Percentiles rank a stretch among this genome's conserved stretches.
phyloP scores from a whole-genome alignment of 2,329 filamentous ascomycete species.

The Septoria linicola region DNA sequence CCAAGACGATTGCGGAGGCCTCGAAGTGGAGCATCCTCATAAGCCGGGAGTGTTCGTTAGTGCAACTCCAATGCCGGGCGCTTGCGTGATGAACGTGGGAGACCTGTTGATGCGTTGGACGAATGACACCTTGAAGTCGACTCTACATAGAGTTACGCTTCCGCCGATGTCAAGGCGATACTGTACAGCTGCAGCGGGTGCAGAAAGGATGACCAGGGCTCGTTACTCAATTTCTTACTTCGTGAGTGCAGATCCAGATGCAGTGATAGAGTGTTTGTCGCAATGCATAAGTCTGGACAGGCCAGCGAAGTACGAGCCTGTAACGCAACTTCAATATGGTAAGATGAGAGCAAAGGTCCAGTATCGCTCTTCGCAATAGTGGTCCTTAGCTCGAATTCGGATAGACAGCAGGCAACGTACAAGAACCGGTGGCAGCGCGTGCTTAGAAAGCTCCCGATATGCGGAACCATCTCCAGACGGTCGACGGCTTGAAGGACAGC shows the following conservation, averaged over 20 bases:
- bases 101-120: constrained; percentile 44
- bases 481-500: too few relatives aligned
- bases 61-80: constrained; percentile 35
- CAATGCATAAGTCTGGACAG: constrained; percentile 34
- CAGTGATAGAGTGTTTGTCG: constrained; percentile 43
- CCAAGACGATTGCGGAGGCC: constrained; percentile 44
- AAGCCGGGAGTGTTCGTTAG: constrained; percentile 33
- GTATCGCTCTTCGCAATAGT: too few relatives aligned
- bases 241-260: constrained; percentile 40
- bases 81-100: constrained; percentile 43
- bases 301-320: constrained; percentile 42
- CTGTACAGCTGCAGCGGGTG: constrained; percentile 14
- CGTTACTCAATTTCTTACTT: constrained; percentile 47
- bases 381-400: too few relatives aligned
- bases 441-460: too few relatives aligned
- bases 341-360: constrained; percentile 33
- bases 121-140: constrained; percentile 37
- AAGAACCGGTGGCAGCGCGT: too few relatives aligned
- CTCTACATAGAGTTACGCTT: constrained; percentile 42
- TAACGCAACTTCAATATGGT: constrained; percentile 42
- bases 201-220: constrained; percentile 26
- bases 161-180: constrained; percentile 30
- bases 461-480: too few relatives aligned
- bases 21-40: constrained; percentile 41
- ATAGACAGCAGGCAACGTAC: too few relatives aligned